Evolutionary conservation across 1,139 yeast genomes (phyloP), one percentile per base, ranked within the genome.

Genomic region (Scheffersomyces titani): DNA sequence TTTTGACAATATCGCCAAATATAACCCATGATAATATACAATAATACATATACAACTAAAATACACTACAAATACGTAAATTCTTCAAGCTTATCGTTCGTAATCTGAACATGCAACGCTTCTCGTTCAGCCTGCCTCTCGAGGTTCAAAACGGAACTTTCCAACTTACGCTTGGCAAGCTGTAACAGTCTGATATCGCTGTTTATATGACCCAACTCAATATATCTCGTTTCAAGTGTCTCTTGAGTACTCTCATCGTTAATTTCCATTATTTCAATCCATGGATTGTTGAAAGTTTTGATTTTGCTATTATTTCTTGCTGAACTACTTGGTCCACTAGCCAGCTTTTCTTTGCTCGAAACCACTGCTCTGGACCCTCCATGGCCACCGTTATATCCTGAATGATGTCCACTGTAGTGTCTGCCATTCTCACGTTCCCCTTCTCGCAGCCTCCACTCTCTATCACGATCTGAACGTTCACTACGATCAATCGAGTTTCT

Each of bases 51-150:
- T 30, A 30, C 45, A 30, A 11, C 16, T 52, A 13, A 21, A 46
- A 46, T 18, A 19, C 19, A 6, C 22, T 19, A 77, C 63, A 76
- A 62, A 57, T 73, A 75, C 13, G 74, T 65, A 64, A 78, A 73
- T 63, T 79, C 83, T 55, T 77, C 82, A 52, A 80, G 67, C 61
- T 78, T 79, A 58, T 79, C 83, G 44, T 62, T 69, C 47, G 81
- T 72, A 22, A 77, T 58, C 55, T 74, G 75, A 6, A 74, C 80
- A 59, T 77, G 74, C 48, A 77, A 60, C 40, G 66, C 75, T 57
- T 79, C 83, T 52, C 76, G 65, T 22, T 56, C 63, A 0, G 73
- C 69, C 53, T 71, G 77, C 11, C 68, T 64, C 46, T 75, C 76
- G 49, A 78, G 64, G 19, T 61, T 59, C 7, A 62, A 62, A 50